Conservation (phyloP, 2,329 filamentous ascomycete species). For the Aschersonia sp. region DNA sequence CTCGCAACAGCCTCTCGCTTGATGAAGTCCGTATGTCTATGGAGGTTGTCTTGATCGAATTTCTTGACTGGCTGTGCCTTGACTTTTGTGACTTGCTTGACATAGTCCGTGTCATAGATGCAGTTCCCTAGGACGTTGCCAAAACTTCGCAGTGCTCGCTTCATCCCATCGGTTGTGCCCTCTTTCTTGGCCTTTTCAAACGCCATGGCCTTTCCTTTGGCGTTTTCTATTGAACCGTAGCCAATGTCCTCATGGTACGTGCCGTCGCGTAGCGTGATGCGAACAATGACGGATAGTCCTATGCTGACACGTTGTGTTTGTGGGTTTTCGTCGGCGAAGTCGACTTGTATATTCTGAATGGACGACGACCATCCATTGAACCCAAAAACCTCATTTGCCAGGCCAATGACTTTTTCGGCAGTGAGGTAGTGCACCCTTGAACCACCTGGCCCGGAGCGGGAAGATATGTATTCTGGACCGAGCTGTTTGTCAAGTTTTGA, state of each 20-base stretch:
- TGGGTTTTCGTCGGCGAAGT: conserved; percentile 82
- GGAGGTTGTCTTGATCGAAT: conserved; percentile 66
- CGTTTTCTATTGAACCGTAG: conserved; percentile 93
- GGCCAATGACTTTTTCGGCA: conserved; percentile 91
- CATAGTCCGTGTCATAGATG: conserved; percentile 91
- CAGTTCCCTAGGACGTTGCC: conserved; percentile 97
- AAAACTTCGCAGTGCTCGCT: conserved; percentile 79
- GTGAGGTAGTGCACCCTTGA: conserved; percentile 84
- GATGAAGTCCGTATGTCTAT: conserved; percentile 65
- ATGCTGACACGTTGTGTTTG: conserved; percentile 67
- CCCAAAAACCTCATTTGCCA: conserved; percentile 89
- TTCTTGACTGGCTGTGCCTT: conserved; percentile 59
- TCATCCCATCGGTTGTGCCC: conserved; percentile 86
- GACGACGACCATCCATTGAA: conserved; percentile 97
- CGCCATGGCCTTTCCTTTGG: conserved; percentile 83
- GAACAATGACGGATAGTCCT: conserved; percentile 78
- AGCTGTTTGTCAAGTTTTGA: conserved; percentile 81
- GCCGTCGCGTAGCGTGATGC: conserved; percentile 80
- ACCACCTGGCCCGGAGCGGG: conserved; percentile 68
- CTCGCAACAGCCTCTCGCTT: conserved; percentile 36
- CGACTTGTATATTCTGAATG: conserved; percentile 89
- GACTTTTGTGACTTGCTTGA: conserved; percentile 78
- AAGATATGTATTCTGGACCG: conserved; percentile 89
- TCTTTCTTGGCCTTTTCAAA: conserved; percentile 99
- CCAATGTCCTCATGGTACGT: conserved; percentile 97